These are phyloP conservation scores for Hirschfeldia incana DNA, from an alignment of 345 rosid genomes.

Conservation along the genomic window DNA sequence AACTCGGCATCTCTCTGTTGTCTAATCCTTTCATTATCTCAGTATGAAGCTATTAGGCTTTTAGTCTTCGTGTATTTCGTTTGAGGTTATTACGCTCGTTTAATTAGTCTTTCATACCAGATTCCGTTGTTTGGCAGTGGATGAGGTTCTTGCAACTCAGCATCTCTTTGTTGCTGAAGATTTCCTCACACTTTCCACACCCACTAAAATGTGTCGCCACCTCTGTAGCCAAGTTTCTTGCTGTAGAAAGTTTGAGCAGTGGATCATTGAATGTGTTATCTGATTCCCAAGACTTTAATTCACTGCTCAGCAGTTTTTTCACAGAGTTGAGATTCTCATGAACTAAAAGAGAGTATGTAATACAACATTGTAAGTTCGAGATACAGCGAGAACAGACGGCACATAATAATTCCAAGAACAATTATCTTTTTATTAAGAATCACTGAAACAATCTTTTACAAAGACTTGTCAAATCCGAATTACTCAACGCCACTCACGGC, in stretches of 20 bases:
- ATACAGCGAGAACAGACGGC: no score
- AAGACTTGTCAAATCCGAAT: no score
- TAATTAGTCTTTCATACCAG: not conserved
- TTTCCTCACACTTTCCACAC: not conserved
- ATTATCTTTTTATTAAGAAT: no score
- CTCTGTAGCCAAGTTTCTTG: not conserved
- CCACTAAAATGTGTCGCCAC: not conserved
- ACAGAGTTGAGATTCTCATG: not conserved
- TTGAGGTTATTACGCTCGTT: not conserved
- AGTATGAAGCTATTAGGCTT: not conserved
- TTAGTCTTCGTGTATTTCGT: not conserved
- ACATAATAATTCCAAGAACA: no score
- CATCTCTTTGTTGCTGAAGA: not conserved
- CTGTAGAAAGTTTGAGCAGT: not conserved
- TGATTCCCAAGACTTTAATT: not conserved
- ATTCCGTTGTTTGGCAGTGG: not conserved
- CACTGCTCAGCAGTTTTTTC: not conserved
- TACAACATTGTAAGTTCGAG: no score
- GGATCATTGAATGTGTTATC: not conserved
- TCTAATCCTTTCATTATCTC: not conserved
- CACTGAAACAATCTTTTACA: no score
- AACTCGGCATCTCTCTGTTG: not conserved
- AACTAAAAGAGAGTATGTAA: not conserved
- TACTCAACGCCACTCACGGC: no score
- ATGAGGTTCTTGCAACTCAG: not conserved